phyloP scores from a whole-genome alignment of 2,329 filamentous ascomycete species.

The Stemphylium beticola region DNA sequence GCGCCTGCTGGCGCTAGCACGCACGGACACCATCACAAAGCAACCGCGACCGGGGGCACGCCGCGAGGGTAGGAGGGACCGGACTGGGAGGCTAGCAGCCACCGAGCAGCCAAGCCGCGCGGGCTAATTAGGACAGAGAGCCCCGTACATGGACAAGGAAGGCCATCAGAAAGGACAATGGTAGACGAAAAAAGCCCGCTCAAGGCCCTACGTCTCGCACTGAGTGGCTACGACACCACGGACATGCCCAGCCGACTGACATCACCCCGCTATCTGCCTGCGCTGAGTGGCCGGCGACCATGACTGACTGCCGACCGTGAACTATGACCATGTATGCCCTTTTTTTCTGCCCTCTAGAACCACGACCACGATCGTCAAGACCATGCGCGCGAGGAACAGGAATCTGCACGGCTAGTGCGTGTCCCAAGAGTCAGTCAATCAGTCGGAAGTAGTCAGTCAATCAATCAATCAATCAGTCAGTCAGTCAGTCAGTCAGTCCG shows the following conservation, averaged over 20 bases:
- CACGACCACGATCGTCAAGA: neutral
- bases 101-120: conserved; percentile 13
- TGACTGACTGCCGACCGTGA: neutral
- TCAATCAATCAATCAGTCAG: too few species aligned
- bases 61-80: conserved; percentile 10
- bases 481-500: neutral
- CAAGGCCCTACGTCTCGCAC: too few species aligned
- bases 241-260: neutral
- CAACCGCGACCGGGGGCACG: conserved; percentile 25
- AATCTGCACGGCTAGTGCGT: neutral
- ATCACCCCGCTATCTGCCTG: neutral
- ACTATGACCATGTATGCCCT: neutral
- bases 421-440: neutral
- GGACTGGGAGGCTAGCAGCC: conserved; percentile 2
- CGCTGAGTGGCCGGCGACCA: neutral
- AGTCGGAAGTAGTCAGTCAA: neutral
- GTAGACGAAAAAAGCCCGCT: too few species aligned
- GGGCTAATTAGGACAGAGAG: conserved; percentile 3
- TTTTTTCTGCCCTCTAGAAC: neutral
- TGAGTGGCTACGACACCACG: neutral
- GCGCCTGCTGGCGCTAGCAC: conserved; percentile 32
- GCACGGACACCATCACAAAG: conserved; percentile 30
- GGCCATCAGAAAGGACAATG: neutral
- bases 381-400: neutral
- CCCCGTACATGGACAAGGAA: neutral